Conservation (phyloP, 805 yeast genomes). For the Candida nanaspora region DNA sequence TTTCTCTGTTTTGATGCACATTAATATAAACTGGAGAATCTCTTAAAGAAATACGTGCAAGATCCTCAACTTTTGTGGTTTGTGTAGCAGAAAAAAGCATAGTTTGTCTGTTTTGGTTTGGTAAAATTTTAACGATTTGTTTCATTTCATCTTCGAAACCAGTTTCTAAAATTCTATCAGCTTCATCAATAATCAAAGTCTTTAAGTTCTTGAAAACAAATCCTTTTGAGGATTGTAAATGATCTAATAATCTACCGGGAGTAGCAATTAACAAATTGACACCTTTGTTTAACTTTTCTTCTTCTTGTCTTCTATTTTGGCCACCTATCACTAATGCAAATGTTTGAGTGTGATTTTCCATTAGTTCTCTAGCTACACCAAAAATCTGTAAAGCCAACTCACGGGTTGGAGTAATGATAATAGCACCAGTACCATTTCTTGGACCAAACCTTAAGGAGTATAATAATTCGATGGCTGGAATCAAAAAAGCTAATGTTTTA, state of each 20-base stretch:
- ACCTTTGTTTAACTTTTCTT: slow-evolving; percentile 89
- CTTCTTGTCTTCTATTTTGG: slow-evolving; percentile 95
- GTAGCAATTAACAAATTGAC: slow-evolving; percentile 93
- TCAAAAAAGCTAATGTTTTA: slow-evolving; percentile 88
- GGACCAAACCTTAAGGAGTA: slow-evolving; percentile 92
- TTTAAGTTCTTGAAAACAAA: slow-evolving; percentile 91
- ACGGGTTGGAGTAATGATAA: slow-evolving; percentile 94
- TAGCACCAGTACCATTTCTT: slow-evolving; percentile 96
- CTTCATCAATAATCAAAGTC: slow-evolving; percentile 94
- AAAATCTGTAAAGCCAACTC: slow-evolving; percentile 96
- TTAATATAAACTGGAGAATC: slow-evolving; percentile 92
- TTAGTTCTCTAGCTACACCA: slow-evolving; percentile 93
- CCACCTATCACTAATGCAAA: slow-evolving; percentile 98
- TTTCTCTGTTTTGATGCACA: slow-evolving; percentile 76
- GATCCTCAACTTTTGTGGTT: slow-evolving; percentile 96
- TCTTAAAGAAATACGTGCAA: slow-evolving; percentile 92
- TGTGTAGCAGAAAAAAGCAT: slow-evolving; percentile 99
- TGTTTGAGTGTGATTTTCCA: slow-evolving; percentile 88
- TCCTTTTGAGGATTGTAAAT: slow-evolving; percentile 90
- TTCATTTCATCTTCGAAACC: slow-evolving; percentile 99
- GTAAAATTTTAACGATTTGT: slow-evolving; percentile 89
- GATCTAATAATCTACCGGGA: slow-evolving; percentile 95
- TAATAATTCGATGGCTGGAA: slow-evolving; percentile 92
- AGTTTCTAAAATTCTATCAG: slow-evolving; percentile 94
- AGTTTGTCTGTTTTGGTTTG: slow-evolving; percentile 87